Base-by-base conservation (phyloP, 306 rosid species). In the Vigna reflexopilosa region DNA sequence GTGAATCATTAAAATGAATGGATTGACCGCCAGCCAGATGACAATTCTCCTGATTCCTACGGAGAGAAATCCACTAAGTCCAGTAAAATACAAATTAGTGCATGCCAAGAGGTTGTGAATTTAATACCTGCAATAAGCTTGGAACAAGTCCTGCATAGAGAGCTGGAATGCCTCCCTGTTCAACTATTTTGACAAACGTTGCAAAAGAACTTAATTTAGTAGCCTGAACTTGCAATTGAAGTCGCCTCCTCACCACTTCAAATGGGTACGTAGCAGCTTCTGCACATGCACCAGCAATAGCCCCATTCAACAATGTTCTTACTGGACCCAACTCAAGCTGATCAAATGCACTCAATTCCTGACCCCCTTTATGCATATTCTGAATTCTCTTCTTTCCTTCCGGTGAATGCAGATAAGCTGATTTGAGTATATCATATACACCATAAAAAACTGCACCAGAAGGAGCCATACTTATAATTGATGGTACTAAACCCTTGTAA, bases 381-480 rank as follows among this genome's bases (percentile, higher is more conserved):
- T 83, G 75, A 40, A 91, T 90, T 85, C 99, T 87, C 82, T 85
- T 89, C 87, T 82, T 91, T 78, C 98, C 99, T 83, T 93, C 87
- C 1, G 96, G 98, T 45, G 98, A 95, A 79, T 81, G 98, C 83
- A 95, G 87, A 88, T 92, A 95, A 9, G 93, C 77, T 57, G 97
- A 81, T 73, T 95, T 95, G 65, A 95, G 80, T 47, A 91, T 93
- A 85, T 95, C 99, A 56, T 95, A 93, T 40, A 93, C 99, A 57
- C 97, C 90, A 82, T 95, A 95, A 81, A 93, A 95, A 58, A 95
- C 99, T 56, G 99, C 99, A 71, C 98, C 95, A 24, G 98, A 84
- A 38, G 99, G 99, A 68, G 98, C 98, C 99, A 93, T 93, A 73
- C 99, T 93, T 64, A 93, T 66, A 78, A 95, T 88, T 38, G 99